Percentiles rank a stretch among this genome's conserved stretches.
phyloP scores from a whole-genome alignment of 768 basidiomycete genomes.

The Rhodotorula diobovata region DNA sequence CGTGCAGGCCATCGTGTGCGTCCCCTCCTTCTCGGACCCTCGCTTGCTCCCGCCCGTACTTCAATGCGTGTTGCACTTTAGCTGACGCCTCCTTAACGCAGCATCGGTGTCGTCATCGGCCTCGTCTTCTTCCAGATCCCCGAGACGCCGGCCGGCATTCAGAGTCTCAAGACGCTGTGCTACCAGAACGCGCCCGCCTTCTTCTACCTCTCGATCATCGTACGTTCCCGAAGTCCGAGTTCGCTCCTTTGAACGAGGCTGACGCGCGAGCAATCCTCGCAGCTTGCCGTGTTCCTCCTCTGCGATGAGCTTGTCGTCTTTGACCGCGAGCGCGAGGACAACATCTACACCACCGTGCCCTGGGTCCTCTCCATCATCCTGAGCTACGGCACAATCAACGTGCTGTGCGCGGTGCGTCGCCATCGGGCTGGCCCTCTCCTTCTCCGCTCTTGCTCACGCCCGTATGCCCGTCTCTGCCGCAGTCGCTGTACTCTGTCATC shows the following conservation, averaged over 20 bases:
- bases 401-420: slow-evolving; percentile 43
- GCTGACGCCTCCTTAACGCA: not conserved
- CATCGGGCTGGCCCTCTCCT: too few relatives aligned
- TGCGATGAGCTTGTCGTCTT: slow-evolving; percentile 51
- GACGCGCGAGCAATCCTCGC: too few relatives aligned
- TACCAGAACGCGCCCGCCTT: not conserved
- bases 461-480: not conserved
- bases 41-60: too few relatives aligned
- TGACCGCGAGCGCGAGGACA: slow-evolving; percentile 52
- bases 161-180: slow-evolving; percentile 45
- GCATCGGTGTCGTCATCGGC: slow-evolving; percentile 48
- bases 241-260: too few relatives aligned
- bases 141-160: slow-evolving; percentile 48
- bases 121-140: slow-evolving; percentile 47
- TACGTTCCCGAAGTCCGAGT: too few relatives aligned
- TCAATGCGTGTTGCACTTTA: too few relatives aligned
- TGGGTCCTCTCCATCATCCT: slow-evolving; percentile 50
- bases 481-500: slow-evolving; percentile 44
- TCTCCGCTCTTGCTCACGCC: too few relatives aligned
- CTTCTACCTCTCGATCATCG: not conserved
- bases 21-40: slow-evolving; percentile 47
- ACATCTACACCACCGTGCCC: slow-evolving; percentile 46
- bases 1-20: slow-evolving; percentile 37
- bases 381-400: slow-evolving; percentile 49
- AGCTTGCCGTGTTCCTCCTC: slow-evolving; percentile 47